Conservation (phyloP, 106 monocot species). For the Platanthera guangdongensis region DNA sequence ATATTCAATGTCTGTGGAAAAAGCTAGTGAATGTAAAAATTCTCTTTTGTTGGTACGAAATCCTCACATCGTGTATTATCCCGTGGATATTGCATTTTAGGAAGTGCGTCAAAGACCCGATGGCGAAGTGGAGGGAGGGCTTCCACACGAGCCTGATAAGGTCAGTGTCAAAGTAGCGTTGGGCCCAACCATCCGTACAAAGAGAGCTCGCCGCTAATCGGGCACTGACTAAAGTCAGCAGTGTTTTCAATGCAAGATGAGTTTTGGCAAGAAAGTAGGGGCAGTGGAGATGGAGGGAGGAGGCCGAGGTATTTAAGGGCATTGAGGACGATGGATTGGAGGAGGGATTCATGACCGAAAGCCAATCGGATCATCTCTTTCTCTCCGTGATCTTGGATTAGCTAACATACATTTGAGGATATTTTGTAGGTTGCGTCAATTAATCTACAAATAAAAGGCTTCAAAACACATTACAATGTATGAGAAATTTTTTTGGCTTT, state of each 20-base stretch:
- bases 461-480: too few species aligned
- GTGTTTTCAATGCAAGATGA: conserved; percentile 6
- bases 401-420: not conserved
- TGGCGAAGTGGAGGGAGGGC: conserved; percentile 81
- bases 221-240: conserved; percentile 17
- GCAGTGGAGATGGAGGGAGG: conserved; percentile 21
- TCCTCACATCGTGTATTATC: conserved; percentile 74
- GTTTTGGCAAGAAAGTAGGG: not conserved
- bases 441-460: too few species aligned
- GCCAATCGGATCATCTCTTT: conserved; percentile 99
- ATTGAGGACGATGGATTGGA: conserved; percentile 65
- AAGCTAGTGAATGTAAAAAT: conserved; percentile 79
- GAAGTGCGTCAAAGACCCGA: conserved; percentile 9
- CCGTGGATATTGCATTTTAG: conserved; percentile 38
- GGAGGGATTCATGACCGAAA: conserved; percentile 75
- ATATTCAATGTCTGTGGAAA: conserved; percentile 40
- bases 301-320: conserved; percentile 72
- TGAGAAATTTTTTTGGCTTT: too few species aligned
- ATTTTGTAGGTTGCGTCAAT: too few species aligned
- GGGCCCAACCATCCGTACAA: conserved; percentile 7
- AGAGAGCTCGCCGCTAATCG: not conserved
- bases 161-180: conserved; percentile 30
- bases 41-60: conserved; percentile 62
- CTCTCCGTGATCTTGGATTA: conserved; percentile 89
- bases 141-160: conserved; percentile 54